Evolutionary conservation across 192 early-diverging fungal species (phyloP), one percentile per base, ranked within the genome.

Genomic region (Entomortierella parvispora): DNA sequence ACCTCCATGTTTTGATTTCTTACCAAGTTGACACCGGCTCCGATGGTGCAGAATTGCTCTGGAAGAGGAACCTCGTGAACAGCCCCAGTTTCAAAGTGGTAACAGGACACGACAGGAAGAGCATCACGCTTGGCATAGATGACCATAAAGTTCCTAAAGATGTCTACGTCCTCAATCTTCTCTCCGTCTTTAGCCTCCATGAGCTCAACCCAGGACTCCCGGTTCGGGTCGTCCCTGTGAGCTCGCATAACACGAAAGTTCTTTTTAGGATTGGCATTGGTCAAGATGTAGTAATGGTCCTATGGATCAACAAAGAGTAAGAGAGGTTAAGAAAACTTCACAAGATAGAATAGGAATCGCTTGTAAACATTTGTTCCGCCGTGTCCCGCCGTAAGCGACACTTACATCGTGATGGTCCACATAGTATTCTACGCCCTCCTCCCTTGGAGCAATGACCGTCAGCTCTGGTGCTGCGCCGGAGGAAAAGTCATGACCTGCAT

Each of bases 121-220:
- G 84, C 86, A 53, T 88, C 86, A 3, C 81, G 63, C 33, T 81
- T 78, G 17, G 80, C 80, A 61, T 84, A 88, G 12, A 88, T 70
- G 1, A 84, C 77, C 51, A 81, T 80, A 47, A 79, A 69, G 42
- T 86, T 77, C 80, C 84, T 80, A 54, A 93, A 92, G 31, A 93
- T 82, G 61, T 93, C 92, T 2, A 93, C 88, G 57, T 92, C 92
- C 56, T 93, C 90, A 40, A 93, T 91, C 25, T 82, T 86, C 59
- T 92, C 90, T 15, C 81, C 85, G 2, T 82, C 69, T 45, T 83
- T 82, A 31, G 90, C 78, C 1, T 69, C 69, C 66, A 92, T 80
- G 37, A 91, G 51, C 37, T 90, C 86, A 7, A 69, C 74, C 92
- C 92, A 93, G 22, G 82, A 43, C 4, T 69, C 65, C 2, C 81